Evolutionary conservation across 2,329 filamentous ascomycete genomes (phyloP), one percentile per base, ranked within the genome.

Genomic region (Stachybotrys echinatus): DNA sequence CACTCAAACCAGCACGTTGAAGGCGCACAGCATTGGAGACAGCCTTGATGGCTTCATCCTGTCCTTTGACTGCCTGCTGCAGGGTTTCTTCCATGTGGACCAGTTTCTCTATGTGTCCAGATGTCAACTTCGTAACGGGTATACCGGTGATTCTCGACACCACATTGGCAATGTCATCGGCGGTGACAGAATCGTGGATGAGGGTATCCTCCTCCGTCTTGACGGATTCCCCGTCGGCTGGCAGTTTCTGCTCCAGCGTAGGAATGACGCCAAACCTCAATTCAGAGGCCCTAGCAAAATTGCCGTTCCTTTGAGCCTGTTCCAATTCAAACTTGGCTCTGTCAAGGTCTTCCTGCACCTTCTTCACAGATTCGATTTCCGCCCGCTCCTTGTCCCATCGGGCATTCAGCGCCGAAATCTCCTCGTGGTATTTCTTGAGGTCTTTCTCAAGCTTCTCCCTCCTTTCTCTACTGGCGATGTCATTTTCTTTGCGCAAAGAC

Each of bases 21-120:
- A 96, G 87, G 19, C 94, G 84, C 8, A 99, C 92, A 1, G 94
- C 94, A 63, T 97, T 88, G 31, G 92, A 87, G 1, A 97, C 92
- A 18, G 92, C 89, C 55, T 86, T 86, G 51, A 99, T 81, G 6
- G 94, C 94, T 61, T 97, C 92, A 55, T 97, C 92, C 66, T 99
- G 94, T 4, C 94, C 94, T 55, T 90, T 87, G 49, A 99, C 87
- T 5, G 88, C 87, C 61, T 91, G 77, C 5, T 89, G 81, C 8
- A 99, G 78, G 1, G 83, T 88, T 54, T 96, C 90, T 68, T 99
- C 94, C 92, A 97, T 97, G 61, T 90, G 86, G 14, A 99, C 87
- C 23, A 99, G 76, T 70, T 96, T 96, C 66, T 97, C 92, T 39
- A 95, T 88, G 59, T 97, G 92, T 20, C 92, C 92, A 8, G 89